Evolutionary conservation across 1,284 basidiomycete species (phyloP).

Genomic region (Austropuccinia psidii): DNA sequence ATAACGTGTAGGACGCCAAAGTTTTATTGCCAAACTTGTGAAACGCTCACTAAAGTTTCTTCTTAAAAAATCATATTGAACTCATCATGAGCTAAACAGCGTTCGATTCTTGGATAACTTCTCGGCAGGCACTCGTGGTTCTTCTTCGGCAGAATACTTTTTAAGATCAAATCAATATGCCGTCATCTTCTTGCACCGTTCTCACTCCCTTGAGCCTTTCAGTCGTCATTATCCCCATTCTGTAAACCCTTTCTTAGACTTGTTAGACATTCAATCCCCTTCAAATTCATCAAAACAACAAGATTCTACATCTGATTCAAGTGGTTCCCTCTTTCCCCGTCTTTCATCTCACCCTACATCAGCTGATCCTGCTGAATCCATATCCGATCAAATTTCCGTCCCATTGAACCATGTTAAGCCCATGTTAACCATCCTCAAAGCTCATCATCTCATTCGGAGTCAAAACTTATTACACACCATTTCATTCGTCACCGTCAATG

Average conservation of each 20-base stretch:
- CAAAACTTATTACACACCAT: conserved; percentile 71
- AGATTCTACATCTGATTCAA: neutral
- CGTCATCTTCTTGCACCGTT: conserved; percentile 95
- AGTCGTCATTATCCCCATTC: conserved; percentile 95
- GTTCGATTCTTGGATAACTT: conserved; percentile 98
- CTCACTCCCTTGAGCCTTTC: conserved; percentile 94
- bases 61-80: neutral
- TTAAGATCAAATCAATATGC: conserved; percentile 76
- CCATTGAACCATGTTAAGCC: conserved; percentile 52
- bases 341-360: neutral
- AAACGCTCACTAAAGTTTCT: neutral
- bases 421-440: conserved; percentile 65
- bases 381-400: conserved; percentile 49
- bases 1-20: conserved; percentile 77
- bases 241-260: conserved; percentile 92
- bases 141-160: conserved; percentile 97
- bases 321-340: neutral
- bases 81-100: conserved; percentile 53
- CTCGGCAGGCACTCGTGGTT: conserved; percentile 92
- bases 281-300: neutral
- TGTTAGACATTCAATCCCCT: conserved; percentile 52
- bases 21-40: neutral
- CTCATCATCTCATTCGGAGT: conserved; percentile 71
- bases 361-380: neutral
- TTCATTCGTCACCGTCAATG: conserved; percentile 88